phyloP scores from a whole-genome alignment of 371 early-diverging fungal genomes.

The Zopfochytrium polystomum region DNA sequence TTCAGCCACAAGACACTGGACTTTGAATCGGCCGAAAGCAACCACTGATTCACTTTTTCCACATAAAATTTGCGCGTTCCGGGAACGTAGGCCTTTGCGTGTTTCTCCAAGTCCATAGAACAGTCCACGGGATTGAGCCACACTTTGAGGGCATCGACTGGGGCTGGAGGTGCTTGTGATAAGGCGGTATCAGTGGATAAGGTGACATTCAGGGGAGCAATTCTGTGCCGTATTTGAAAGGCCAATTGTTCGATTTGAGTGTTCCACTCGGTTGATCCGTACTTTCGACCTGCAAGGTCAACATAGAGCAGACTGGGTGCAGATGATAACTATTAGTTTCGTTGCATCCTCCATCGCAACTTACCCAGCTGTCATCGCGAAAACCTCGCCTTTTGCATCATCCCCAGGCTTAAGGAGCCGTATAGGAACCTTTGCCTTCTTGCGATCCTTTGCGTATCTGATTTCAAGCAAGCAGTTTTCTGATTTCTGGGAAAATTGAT shows the following conservation, averaged over 20 bases:
- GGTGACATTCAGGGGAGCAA: background rate
- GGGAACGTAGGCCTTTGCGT: background rate
- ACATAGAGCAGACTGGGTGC: slow-evolving; percentile 2
- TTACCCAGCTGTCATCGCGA: slow-evolving; percentile 12
- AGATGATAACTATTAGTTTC: too few relatives aligned
- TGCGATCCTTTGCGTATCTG: slow-evolving; percentile 2
- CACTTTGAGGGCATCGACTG: background rate
- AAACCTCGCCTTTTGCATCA: background rate
- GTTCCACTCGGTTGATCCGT: background rate
- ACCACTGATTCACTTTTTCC: slow-evolving; percentile 4
- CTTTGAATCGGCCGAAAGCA: background rate
- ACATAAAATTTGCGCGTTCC: background rate
- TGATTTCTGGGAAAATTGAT: background rate
- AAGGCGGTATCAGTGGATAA: background rate
- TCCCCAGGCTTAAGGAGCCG: background rate
- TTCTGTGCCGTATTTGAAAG: background rate
- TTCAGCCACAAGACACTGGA: slow-evolving; percentile 5
- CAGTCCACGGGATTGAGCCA: slow-evolving; percentile 4
- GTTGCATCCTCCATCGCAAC: too few relatives aligned
- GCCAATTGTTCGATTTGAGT: background rate
- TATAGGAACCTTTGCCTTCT: slow-evolving; percentile 1
- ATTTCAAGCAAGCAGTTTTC: slow-evolving; percentile 5
- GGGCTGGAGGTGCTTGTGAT: background rate
- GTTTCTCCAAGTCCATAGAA: background rate
- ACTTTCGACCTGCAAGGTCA: background rate